A percentile compares a stretch with the other conserved stretches of the same genome.
Conservation (phyloP, 805 yeast species). For the Yarrowia hollandica region DNA sequence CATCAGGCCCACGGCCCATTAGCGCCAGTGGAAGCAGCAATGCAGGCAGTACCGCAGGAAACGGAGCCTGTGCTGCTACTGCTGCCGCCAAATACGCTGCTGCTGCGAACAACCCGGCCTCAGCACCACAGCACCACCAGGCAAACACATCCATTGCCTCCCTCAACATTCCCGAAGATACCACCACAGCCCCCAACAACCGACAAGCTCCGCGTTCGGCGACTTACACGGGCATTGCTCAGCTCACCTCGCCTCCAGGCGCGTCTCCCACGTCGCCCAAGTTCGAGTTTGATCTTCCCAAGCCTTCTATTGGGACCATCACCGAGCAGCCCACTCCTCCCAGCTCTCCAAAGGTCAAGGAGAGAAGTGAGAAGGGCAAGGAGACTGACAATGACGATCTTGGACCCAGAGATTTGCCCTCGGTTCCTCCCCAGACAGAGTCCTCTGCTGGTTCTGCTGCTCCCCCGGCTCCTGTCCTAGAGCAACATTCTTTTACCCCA, state of each 20-base stretch:
- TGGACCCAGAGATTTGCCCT: background rate
- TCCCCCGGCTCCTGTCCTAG: background rate
- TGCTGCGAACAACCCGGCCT: background rate
- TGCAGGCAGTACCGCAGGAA: background rate
- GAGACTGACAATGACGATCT: background rate
- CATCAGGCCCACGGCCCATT: background rate
- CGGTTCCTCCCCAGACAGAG: background rate
- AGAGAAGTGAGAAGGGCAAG: background rate
- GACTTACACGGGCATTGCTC: conserved; percentile 10
- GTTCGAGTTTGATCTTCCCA: conserved; percentile 10
- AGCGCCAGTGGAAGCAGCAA: no score
- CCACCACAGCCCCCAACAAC: background rate
- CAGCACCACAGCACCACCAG: background rate
- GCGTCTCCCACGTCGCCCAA: conserved; percentile 3
- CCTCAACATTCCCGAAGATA: conserved; percentile 21
- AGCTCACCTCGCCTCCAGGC: background rate
- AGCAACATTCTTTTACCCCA: background rate
- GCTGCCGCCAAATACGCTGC: background rate
- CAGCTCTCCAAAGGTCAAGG: conserved; percentile 11
- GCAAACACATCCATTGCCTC: conserved; percentile 6
- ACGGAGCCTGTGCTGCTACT: background rate
- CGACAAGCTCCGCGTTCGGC: conserved; percentile 10
- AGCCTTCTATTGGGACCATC: conserved; percentile 23
- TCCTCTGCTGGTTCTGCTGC: background rate
- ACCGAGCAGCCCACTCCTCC: conserved; percentile 32